Base-by-base conservation (phyloP, 2,329 filamentous ascomycete genomes). In the Colletotrichum endophyticum region DNA sequence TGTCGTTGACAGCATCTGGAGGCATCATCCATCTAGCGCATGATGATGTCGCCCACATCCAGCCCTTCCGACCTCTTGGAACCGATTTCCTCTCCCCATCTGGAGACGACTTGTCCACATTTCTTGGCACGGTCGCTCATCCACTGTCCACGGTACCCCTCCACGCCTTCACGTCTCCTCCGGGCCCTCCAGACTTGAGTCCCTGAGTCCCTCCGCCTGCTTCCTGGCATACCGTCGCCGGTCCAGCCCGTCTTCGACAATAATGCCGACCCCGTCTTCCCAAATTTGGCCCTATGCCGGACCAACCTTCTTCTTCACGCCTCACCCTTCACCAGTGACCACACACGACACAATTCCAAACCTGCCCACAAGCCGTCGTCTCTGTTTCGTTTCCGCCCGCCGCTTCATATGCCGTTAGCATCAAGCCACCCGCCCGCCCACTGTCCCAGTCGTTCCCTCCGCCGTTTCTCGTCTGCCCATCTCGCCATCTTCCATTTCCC, bases 341-440 rank as follows among this genome's bases (percentile, higher is more conserved):
- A 30, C 36, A 66, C 19, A 63, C 68, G 22, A 63, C 19, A 70
- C 34, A 62, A 34, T 11, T 16, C 32, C 32, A 66, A 70, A 30
- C 53, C 30, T 36, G 62, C 62, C 61, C 49, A 62, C 44, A 75
- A 73, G 32, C 70, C 64, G n/a, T 67, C 30, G 69, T 75, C 30
- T 73, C 70, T 74, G 34, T 74, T 68, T 70, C 59, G 74, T 76
- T 76, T 74, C 70, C 34, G 64, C 66, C 70, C 34, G 64, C 66
- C 28, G 70, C 66, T 61, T 70, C 64, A 39, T 19, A 53, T 57
- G 57, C 59, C 39, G 36, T 39, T 69, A 59, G 73, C 49, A 59
- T 16, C 59, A 69, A 44, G 70, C 70, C 63, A 67, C 57, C 39
- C 62, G 30, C 53, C 39, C 62, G 34, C 64, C 44, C 64, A 28